A percentile compares a stretch with the other conserved stretches of the same genome.
These are phyloP conservation scores for Ilyonectria mors-panacis DNA, from an alignment of 2,329 filamentous ascomycete species.

Conservation along the genomic window DNA sequence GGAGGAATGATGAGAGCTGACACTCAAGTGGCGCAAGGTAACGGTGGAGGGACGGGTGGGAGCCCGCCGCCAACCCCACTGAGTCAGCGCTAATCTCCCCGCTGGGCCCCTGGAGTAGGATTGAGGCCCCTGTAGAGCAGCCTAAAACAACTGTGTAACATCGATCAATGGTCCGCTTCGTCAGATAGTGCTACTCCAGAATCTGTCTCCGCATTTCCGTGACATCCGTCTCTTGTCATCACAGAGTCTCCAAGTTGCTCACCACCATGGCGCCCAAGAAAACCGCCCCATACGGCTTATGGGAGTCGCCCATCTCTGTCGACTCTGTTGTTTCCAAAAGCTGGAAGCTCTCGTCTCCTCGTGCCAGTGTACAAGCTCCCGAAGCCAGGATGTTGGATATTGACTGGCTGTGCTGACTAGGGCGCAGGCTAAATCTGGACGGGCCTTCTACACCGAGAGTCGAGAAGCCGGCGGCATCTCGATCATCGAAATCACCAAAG, in stretches of 20 bases:
- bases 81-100: neutral
- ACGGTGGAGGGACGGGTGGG: neutral
- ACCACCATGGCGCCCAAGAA: constrained; percentile 37
- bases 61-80: neutral
- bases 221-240: neutral
- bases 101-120: neutral
- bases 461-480: constrained; percentile 58
- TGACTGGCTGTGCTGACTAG: constrained; percentile 7
- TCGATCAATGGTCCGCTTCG: neutral
- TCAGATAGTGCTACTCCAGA: neutral
- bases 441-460: constrained; percentile 57
- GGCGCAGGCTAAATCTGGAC: constrained; percentile 47
- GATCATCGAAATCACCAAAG: constrained; percentile 59
- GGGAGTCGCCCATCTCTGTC: constrained; percentile 57
- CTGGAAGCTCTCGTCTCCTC: constrained; percentile 52
- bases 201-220: neutral
- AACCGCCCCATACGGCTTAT: constrained; percentile 55
- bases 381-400: neutral
- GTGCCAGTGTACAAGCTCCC: constrained; percentile 51
- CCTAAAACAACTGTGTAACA: neutral
- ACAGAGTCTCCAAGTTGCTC: neutral
- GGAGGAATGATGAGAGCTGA: neutral
- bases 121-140: neutral
- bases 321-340: constrained; percentile 56
- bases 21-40: neutral